phyloP scores from a whole-genome alignment of 192 early-diverging fungal genomes.

The Backusella mclennaniae region DNA sequence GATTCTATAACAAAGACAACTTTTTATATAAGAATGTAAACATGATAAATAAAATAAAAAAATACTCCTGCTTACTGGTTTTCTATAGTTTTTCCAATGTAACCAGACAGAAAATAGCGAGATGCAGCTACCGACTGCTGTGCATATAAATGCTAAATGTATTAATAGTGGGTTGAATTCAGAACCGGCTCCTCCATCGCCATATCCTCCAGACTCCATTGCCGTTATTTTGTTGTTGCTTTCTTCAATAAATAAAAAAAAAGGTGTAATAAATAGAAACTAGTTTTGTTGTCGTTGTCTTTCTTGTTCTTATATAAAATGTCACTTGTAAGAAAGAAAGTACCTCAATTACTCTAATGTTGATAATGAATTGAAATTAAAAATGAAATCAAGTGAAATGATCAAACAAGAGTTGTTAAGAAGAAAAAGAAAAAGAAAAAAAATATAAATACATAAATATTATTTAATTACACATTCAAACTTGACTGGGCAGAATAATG shows the following conservation, averaged over 20 bases:
- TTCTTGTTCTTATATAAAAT: no score
- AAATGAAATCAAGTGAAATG: background rate
- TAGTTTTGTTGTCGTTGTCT: no score
- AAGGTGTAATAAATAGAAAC: background rate
- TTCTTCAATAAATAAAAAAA: background rate
- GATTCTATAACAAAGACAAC: slow-evolving; percentile 15
- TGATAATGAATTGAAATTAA: background rate
- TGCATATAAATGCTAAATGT: slow-evolving; percentile 47
- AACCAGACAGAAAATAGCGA: slow-evolving; percentile 53
- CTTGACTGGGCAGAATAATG: background rate
- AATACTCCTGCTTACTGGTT: slow-evolving; percentile 45
- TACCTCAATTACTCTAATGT: background rate
- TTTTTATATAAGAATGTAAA: background rate
- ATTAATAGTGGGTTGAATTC: slow-evolving; percentile 41
- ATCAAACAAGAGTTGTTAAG: background rate
- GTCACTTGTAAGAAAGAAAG: background rate
- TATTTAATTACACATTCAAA: background rate
- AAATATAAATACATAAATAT: background rate
- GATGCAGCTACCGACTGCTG: slow-evolving; percentile 44
- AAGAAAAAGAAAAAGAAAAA: background rate
- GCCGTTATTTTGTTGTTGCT: background rate
- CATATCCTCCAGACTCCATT: slow-evolving; percentile 24
- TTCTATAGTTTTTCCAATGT: slow-evolving; percentile 59
- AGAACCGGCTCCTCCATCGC: slow-evolving; percentile 46
- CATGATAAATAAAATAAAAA: background rate